Evolutionary conservation across 1,139 yeast genomes (phyloP).

Genomic region (Candida albicans): DNA sequence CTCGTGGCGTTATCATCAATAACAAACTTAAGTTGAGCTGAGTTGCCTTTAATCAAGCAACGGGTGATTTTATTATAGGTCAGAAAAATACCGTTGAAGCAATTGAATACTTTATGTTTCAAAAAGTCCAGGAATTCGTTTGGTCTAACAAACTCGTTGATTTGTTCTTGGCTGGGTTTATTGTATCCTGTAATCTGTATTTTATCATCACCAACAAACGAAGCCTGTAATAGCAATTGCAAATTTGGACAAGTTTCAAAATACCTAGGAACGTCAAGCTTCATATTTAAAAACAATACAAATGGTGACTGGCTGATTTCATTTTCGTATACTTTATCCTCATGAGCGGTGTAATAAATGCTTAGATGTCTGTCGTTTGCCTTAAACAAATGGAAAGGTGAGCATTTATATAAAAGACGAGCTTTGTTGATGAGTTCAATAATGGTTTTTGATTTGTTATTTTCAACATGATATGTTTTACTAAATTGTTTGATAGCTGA

Average conservation of each 20-base stretch:
- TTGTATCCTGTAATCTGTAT: slow-evolving; percentile 32
- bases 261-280: slow-evolving; percentile 23
- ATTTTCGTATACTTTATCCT: slow-evolving; percentile 50
- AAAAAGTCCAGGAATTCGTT: slow-evolving; percentile 24
- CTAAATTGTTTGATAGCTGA: slow-evolving; percentile 12
- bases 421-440: slow-evolving; percentile 75
- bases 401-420: slow-evolving; percentile 70
- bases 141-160: slow-evolving; percentile 25
- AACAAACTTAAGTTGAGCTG: slow-evolving; percentile 25
- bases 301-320: slow-evolving; percentile 66
- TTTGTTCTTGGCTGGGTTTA: slow-evolving; percentile 22
- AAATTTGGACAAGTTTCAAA: slow-evolving; percentile 27
- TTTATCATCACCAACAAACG: slow-evolving; percentile 28
- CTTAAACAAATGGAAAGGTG: slow-evolving; percentile 84
- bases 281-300: slow-evolving; percentile 61
- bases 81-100: slow-evolving; percentile 22
- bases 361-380: slow-evolving; percentile 31
- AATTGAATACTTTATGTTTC: slow-evolving; percentile 22
- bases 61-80: slow-evolving; percentile 24
- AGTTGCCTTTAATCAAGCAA: slow-evolving; percentile 22
- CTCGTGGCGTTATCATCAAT: slow-evolving; percentile 13
- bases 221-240: slow-evolving; percentile 29
- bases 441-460: slow-evolving; percentile 27
- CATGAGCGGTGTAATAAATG: slow-evolving; percentile 81
- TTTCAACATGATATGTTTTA: slow-evolving; percentile 5